A percentile compares a stretch with the other conserved stretches of the same genome.
Evolutionary conservation across 306 rosid genomes (phyloP).

Genomic region (Vigna nakashimae): DNA sequence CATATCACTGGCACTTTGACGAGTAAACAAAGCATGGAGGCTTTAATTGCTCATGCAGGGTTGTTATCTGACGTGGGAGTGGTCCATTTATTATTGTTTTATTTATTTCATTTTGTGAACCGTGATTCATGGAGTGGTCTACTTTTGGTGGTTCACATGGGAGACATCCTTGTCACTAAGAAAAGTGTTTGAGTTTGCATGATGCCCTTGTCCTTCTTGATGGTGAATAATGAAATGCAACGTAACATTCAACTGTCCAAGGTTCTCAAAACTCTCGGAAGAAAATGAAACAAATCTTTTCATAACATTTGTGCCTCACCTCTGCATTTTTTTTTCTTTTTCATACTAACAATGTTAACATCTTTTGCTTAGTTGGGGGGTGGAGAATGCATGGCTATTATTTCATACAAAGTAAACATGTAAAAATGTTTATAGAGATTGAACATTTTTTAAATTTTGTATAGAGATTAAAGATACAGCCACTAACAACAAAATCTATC

Average conservation of each 20-base stretch:
- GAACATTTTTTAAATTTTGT: too few relatives aligned
- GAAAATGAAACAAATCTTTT: background rate
- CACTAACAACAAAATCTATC: background rate
- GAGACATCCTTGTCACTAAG: background rate
- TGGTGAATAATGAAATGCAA: background rate
- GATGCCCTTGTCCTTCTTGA: background rate
- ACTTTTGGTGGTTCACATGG: background rate
- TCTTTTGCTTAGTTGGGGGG: too few relatives aligned
- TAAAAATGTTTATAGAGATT: too few relatives aligned
- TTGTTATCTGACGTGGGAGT: background rate
- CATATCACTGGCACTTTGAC: background rate
- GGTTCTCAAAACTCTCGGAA: background rate
- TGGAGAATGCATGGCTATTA: background rate
- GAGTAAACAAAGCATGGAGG: constrained; percentile 8
- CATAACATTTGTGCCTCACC: background rate
- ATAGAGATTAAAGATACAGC: background rate
- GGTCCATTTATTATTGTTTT: background rate
- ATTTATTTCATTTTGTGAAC: background rate
- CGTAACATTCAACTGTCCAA: background rate
- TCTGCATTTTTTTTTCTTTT: background rate
- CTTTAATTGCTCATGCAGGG: constrained; percentile 12
- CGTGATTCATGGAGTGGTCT: background rate
- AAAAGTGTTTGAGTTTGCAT: too few relatives aligned
- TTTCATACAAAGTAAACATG: too few relatives aligned
- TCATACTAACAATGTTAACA: background rate